These are phyloP conservation scores for Neonectria hederae DNA, from an alignment of 2,329 filamentous ascomycete species.

Conservation along the genomic window DNA sequence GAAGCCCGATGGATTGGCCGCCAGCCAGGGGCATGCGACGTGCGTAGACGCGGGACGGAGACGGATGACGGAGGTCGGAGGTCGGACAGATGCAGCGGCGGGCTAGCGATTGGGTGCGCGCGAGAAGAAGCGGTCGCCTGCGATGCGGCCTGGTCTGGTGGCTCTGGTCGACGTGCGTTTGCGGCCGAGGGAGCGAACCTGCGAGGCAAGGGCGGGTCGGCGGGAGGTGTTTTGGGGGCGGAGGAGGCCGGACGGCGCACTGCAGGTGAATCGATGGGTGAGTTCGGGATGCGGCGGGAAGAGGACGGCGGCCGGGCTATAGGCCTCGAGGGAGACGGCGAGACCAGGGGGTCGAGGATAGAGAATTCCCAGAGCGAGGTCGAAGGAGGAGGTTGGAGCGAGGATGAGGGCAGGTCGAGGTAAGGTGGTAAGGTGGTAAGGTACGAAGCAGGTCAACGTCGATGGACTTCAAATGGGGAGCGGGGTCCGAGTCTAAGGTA, in stretches of 20 bases:
- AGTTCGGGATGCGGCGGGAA: background rate
- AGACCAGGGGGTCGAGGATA: constrained; percentile 1
- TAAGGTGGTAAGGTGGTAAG: constrained; percentile 21
- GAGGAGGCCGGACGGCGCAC: constrained; percentile 19
- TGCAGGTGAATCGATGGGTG: constrained; percentile 25
- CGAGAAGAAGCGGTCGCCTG: constrained; percentile 40
- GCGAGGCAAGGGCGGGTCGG: constrained; percentile 32
- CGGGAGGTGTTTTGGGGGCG: constrained; percentile 38
- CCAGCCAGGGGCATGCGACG: constrained; percentile 35
- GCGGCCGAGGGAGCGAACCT: constrained; percentile 16
- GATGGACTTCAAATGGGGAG: constrained; percentile 34
- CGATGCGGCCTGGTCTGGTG: constrained; percentile 46
- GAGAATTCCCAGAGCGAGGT: background rate
- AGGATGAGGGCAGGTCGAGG: background rate
- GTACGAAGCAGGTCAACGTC: constrained; percentile 15
- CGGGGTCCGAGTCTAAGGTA: constrained; percentile 37
- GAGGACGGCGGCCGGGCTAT: background rate
- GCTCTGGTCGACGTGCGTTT: constrained; percentile 31
- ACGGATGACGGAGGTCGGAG: constrained; percentile 13
- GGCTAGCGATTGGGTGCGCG: constrained; percentile 24
- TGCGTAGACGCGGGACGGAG: constrained; percentile 22
- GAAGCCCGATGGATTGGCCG: constrained; percentile 23
- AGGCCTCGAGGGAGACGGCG: background rate
- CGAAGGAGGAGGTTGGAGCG: background rate
- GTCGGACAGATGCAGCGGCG: constrained; percentile 26